phyloP scores from a whole-genome alignment of 148 eudicot species.

The Arbutus unedo region DNA sequence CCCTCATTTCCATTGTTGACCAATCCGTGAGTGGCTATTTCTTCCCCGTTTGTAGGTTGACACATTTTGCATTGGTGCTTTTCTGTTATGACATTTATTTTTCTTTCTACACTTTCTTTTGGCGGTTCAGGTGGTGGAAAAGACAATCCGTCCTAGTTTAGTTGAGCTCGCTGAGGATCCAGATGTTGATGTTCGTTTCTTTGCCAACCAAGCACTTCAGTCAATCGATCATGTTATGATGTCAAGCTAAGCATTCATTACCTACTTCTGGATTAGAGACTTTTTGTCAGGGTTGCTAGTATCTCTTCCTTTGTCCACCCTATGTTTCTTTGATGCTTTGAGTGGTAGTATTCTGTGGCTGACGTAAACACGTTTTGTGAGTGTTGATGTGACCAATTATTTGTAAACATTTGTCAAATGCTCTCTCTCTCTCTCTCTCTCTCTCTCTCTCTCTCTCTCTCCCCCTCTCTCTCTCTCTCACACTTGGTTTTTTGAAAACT shows the following conservation, averaged over 20 bases:
- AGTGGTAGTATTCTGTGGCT: not conserved
- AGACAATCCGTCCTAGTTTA: conserved; percentile 69
- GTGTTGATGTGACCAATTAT: not conserved
- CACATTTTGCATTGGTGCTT: not conserved
- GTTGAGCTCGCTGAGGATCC: conserved; percentile 88
- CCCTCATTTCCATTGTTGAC: conserved; percentile 74
- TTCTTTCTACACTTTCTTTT: not conserved
- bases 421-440: conserved; percentile 2
- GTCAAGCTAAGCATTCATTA: conserved; percentile 45
- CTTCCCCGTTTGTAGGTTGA: not conserved
- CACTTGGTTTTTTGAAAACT: too few relatives aligned
- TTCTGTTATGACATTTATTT: not conserved
- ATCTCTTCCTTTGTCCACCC: too few relatives aligned
- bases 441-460: not conserved
- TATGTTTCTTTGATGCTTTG: not conserved
- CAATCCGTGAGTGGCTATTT: conserved; percentile 55
- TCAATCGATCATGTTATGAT: conserved; percentile 84
- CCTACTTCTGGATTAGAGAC: not conserved
- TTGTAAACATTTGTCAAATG: not conserved
- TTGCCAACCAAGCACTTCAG: conserved; percentile 84
- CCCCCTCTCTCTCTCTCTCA: not conserved
- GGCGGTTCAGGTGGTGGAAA: conserved; percentile 66
- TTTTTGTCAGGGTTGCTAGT: not conserved
- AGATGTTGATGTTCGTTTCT: conserved; percentile 88
- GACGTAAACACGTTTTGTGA: conserved; percentile 1